phyloP scores from a whole-genome alignment of 257 asterid genomes.

The Solanum corneliomulleri region DNA sequence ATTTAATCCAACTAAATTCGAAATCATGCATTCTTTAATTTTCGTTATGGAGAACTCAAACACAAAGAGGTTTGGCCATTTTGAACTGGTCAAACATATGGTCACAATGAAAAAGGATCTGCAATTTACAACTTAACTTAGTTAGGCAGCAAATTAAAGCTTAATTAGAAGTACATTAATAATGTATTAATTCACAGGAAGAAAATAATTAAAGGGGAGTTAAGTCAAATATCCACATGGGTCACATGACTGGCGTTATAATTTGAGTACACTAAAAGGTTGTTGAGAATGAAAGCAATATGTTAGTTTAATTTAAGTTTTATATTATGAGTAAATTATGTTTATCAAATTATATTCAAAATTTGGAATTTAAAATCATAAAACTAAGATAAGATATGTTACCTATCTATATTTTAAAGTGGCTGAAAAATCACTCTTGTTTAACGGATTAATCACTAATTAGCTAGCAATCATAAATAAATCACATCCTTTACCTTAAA shows the following conservation, averaged over 20 bases:
- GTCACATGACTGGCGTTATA: neutral
- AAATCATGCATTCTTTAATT: too few species aligned
- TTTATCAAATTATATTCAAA: neutral
- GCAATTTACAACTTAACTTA: neutral
- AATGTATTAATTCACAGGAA: neutral
- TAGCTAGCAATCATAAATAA: neutral
- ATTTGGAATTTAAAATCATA: neutral
- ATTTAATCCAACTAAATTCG: too few species aligned
- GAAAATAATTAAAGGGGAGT: neutral
- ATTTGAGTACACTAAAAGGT: neutral
- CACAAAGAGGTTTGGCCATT: too few species aligned
- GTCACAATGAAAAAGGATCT: neutral
- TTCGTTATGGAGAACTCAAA: too few species aligned
- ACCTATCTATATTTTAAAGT: neutral
- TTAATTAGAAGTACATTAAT: neutral
- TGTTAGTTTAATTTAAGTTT: neutral
- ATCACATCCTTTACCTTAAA: neutral
- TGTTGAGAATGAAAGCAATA: neutral
- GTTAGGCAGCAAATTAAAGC: neutral
- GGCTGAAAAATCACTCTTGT: neutral
- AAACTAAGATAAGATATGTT: neutral
- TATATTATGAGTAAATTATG: neutral
- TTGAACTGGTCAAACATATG: neutral
- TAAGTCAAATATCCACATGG: neutral
- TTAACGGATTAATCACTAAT: neutral